These are phyloP conservation scores for Tylopilus vinaceipallidus DNA, from an alignment of 768 basidiomycete species.

Conservation along the genomic window DNA sequence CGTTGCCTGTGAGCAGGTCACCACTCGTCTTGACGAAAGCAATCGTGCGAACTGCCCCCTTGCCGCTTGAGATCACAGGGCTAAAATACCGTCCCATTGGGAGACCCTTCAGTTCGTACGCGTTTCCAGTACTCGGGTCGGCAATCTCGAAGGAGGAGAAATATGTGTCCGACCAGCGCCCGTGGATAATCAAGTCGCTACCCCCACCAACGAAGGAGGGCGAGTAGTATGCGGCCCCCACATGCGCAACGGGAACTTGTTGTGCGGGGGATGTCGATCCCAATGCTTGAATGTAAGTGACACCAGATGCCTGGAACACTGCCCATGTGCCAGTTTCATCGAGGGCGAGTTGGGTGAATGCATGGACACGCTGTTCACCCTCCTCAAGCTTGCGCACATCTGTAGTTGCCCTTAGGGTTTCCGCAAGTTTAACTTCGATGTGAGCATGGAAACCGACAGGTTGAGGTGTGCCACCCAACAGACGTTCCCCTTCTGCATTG, in stretches of 20 bases:
- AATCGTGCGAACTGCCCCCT: conserved; percentile 43
- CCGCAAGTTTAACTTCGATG: conserved; percentile 62
- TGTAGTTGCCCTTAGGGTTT: conserved; percentile 48
- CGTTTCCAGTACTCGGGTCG: conserved; percentile 42
- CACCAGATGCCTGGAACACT: conserved; percentile 68
- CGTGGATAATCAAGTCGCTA: conserved; percentile 53
- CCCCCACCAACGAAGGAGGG: conserved; percentile 52
- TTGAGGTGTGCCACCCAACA: conserved; percentile 38
- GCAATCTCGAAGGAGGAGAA: conserved; percentile 69
- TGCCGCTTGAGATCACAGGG: conserved; percentile 48
- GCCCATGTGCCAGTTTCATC: conserved; percentile 53
- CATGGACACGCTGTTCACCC: conserved; percentile 53
- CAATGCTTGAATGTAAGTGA: conserved; percentile 27
- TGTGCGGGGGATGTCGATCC: conserved; percentile 34
- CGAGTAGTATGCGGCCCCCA: conserved; percentile 57
- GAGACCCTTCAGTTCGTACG: conserved; percentile 52
- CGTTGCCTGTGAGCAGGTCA: conserved; percentile 55
- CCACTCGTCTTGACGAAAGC: conserved; percentile 67
- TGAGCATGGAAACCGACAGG: conserved; percentile 60
- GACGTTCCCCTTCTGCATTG: conserved; percentile 46
- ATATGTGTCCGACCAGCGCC: conserved; percentile 62
- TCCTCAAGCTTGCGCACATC: conserved; percentile 56
- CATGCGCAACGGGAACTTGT: conserved; percentile 46
- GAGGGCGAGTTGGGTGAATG: conserved; percentile 60
- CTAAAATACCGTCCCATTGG: conserved; percentile 67